Conservation (phyloP, 202 grass and related monocot genomes). For the Elaeis oleifera region DNA sequence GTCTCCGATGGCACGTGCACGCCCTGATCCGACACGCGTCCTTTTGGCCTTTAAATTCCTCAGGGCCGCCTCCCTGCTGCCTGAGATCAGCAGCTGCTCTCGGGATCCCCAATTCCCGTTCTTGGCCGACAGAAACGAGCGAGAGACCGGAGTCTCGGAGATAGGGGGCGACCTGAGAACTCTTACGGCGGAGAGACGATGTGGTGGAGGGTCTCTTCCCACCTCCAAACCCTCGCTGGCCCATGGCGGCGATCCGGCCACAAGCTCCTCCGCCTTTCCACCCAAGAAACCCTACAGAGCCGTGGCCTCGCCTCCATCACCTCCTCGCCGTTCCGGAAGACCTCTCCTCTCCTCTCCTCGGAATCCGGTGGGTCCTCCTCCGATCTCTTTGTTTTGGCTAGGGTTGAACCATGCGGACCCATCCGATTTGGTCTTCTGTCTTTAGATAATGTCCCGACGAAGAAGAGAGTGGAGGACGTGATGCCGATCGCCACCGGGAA, state of each 20-base stretch:
- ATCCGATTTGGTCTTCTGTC: background rate
- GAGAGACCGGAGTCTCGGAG: background rate
- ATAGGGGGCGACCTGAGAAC: slow-evolving; percentile 39
- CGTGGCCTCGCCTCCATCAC: slow-evolving; percentile 19
- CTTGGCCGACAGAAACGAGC: no score
- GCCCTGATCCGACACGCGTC: no score
- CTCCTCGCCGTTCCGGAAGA: slow-evolving; percentile 47
- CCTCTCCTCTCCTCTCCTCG: slow-evolving; percentile 51
- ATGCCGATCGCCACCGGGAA: slow-evolving; percentile 82
- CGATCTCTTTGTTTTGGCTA: background rate
- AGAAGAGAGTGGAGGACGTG: slow-evolving; percentile 63
- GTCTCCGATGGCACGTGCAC: no score
- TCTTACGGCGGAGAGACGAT: slow-evolving; percentile 27
- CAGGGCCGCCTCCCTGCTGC: no score
- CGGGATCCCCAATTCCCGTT: no score
- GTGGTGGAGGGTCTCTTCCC: slow-evolving; percentile 44
- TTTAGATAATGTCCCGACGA: slow-evolving; percentile 48
- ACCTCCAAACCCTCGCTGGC: slow-evolving; percentile 39
- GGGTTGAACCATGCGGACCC: no score
- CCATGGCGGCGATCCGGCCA: slow-evolving; percentile 3
- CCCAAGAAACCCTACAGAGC: slow-evolving; percentile 5
- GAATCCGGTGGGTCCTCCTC: slow-evolving; percentile 36
- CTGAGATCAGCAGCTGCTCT: no score
- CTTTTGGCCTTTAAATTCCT: no score
- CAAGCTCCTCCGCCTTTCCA: slow-evolving; percentile 13